Evolutionary conservation across 805 yeast genomes (phyloP), one percentile per base, ranked within the genome.

Genomic region (Saccharomycopsis olivae): DNA sequence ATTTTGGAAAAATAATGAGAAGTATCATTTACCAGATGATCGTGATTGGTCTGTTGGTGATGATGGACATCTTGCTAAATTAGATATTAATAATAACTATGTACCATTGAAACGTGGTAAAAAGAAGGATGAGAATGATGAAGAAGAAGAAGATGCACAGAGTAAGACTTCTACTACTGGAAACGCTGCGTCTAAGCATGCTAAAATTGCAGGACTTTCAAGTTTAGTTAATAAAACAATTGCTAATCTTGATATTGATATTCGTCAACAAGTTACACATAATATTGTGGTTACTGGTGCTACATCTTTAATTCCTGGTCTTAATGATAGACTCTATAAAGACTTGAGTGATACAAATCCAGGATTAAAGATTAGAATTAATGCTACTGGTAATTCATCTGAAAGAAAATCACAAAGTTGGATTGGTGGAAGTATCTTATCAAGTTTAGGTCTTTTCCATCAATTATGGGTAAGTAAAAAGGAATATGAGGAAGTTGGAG

Each of bases 371-470:
- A 76, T 87, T 32, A 67, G 96, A 54, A 69, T 88, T 25, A 81
- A 86, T 50, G 79, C 94, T 2, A 73, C 80, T 5, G 96, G 96
- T 33, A 78, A 76, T 52, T 58, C 78, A 3, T 68, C 68, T 41
- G 96, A 88, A 59, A 71, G 96, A 54, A 73, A 75, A 48, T 80
- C 73, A 54, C 82, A 86, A 45, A 68, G 89, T 5, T 88, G 96
- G 95, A 71, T 88, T 36, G 96, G 96, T 33, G 96, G 95, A 5
- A 78, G 89, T 48, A 87, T 88, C 29, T 63, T 88, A 41, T 76
- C 94, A 4, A 78, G 92, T 38, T 67, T 88, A 51, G 96, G 96
- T 25, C 84, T 95, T 2, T 88, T 88, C 68, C 96, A 88, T 58
- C 96, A 88, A 59, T 64, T 83, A 61, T 88, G 96, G 96, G 95